phyloP scores from a whole-genome alignment of 2,329 filamentous ascomycete species.

The Emergomyces africanus region DNA sequence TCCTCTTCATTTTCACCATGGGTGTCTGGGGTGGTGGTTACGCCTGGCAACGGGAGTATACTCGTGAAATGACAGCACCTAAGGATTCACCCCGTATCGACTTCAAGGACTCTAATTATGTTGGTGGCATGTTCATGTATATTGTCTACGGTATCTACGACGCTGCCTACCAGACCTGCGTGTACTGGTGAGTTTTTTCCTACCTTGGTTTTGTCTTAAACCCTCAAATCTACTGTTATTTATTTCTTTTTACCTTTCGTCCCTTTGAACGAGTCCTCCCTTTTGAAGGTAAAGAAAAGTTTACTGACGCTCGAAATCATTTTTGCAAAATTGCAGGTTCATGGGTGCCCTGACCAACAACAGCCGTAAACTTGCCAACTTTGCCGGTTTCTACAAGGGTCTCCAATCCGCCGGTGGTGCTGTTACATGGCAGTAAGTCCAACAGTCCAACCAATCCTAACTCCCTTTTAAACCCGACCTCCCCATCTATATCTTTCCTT shows the following conservation, averaged over 20 bases:
- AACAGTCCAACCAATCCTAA: background rate
- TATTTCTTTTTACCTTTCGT: background rate
- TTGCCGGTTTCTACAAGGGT: slow-evolving; percentile 80
- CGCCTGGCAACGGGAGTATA: slow-evolving; percentile 56
- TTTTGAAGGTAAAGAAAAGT: background rate
- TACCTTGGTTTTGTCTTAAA: background rate
- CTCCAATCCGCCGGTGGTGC: slow-evolving; percentile 80
- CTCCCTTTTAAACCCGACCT: background rate
- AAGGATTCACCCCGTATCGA: slow-evolving; percentile 17
- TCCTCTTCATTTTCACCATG: slow-evolving; percentile 59
- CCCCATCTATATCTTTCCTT: background rate
- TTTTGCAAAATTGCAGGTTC: slow-evolving; percentile 44
- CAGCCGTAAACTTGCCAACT: slow-evolving; percentile 79
- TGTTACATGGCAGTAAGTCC: slow-evolving; percentile 33
- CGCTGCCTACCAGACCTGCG: slow-evolving; percentile 75
- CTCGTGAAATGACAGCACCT: slow-evolving; percentile 27
- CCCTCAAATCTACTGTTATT: background rate
- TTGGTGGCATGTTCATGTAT: slow-evolving; percentile 75
- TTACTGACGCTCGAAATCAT: background rate
- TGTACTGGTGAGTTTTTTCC: slow-evolving; percentile 57
- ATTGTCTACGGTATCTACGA: slow-evolving; percentile 87
- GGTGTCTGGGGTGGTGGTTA: slow-evolving; percentile 74
- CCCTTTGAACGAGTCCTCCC: no score
- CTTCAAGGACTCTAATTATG: slow-evolving; percentile 44
- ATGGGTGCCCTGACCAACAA: slow-evolving; percentile 94